Conservation (phyloP, 31 red algal species). For the Odonthalia washingtoniensis region DNA sequence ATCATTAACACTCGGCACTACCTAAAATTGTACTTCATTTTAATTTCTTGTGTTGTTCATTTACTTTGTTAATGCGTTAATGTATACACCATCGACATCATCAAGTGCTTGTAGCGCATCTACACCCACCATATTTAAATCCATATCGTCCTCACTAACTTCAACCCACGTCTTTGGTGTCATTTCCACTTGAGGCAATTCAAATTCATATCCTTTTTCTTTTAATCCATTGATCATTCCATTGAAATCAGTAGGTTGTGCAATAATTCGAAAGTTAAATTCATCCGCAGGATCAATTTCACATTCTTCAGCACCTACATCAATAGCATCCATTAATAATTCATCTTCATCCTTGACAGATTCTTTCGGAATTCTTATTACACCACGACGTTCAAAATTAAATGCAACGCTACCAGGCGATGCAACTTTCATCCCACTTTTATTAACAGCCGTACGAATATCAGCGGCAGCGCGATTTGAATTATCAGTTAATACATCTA, state of each 20-base stretch:
- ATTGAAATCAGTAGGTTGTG: slow-evolving; percentile 36
- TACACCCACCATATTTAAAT: slow-evolving; percentile 58
- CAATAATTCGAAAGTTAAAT: slow-evolving; percentile 50
- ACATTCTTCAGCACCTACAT: slow-evolving; percentile 83
- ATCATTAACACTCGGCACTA: too few species aligned
- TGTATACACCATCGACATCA: slow-evolving; percentile 85
- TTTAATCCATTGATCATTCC: slow-evolving; percentile 27
- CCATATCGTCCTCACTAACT: slow-evolving; percentile 60
- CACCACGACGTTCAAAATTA: slow-evolving; percentile 82
- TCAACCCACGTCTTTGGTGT: slow-evolving; percentile 46
- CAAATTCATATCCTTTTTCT: slow-evolving; percentile 40
- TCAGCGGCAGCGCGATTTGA: slow-evolving; percentile 81
- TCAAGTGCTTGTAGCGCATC: slow-evolving; percentile 82
- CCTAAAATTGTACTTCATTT: too few species aligned
- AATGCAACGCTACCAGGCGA: slow-evolving; percentile 81
- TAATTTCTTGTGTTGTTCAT: too few species aligned
- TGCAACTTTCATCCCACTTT: slow-evolving; percentile 78
- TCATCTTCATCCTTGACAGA: slow-evolving; percentile 61
- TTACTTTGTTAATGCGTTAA: slow-evolving; percentile 40
- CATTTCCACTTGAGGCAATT: slow-evolving; percentile 61
- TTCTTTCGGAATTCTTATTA: slow-evolving; percentile 50
- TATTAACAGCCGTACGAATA: slow-evolving; percentile 78
- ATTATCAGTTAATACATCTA: slow-evolving; percentile 88
- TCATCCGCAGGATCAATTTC: slow-evolving; percentile 53
- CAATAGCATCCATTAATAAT: slow-evolving; percentile 75